phyloP scores from a whole-genome alignment of 805 yeast species.

The Schwanniomyces polymorphus region DNA sequence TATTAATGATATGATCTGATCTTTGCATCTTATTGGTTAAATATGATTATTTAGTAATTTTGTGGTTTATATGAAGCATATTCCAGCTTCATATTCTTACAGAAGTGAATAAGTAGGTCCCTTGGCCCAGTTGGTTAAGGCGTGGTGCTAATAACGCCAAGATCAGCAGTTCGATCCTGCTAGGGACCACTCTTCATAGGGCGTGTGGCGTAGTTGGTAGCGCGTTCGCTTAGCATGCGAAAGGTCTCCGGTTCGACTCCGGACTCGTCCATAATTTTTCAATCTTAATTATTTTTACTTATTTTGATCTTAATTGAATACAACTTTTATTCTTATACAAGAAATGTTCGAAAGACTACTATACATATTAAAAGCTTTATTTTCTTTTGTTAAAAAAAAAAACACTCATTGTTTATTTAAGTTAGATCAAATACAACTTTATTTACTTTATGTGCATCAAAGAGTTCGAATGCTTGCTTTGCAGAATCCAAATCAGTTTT shows the following conservation, averaged over 20 bases:
- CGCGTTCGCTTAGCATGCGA: slow-evolving; percentile 52
- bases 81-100: no score
- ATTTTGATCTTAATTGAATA: no score
- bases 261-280: slow-evolving; percentile 37
- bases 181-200: slow-evolving; percentile 59
- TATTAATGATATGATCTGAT: no score
- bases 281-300: background rate
- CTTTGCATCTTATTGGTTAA: no score
- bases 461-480: slow-evolving; percentile 46
- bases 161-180: slow-evolving; percentile 90
- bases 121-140: slow-evolving; percentile 57
- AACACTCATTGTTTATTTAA: background rate
- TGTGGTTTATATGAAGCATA: no score
- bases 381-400: background rate
- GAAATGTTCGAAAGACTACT: no score
- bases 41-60: no score
- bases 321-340: no score
- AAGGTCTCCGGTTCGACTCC: slow-evolving; percentile 50
- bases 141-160: slow-evolving; percentile 56
- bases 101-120: no score
- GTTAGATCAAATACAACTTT: slow-evolving; percentile 49
- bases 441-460: slow-evolving; percentile 53
- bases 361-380: background rate
- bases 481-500: slow-evolving; percentile 45
- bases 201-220: slow-evolving; percentile 53